Percentiles rank a stretch among this genome's conserved stretches.
Conservation (phyloP, 257 asterid species). For the Jasminum sambac region DNA sequence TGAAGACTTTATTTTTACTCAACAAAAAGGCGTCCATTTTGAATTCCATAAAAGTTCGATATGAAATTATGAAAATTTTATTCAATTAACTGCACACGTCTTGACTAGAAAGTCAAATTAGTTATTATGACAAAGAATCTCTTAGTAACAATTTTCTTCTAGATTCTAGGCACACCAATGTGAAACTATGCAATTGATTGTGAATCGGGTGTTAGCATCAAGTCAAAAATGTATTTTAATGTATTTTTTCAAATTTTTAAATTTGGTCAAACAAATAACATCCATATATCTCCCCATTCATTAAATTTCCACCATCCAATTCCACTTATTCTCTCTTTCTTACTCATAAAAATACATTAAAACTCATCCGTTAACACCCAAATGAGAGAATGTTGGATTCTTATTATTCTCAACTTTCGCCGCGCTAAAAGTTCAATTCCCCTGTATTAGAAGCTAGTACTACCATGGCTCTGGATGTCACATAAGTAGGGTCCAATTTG, state of each 20-base stretch:
- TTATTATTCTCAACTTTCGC: not conserved
- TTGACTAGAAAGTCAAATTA: not conserved
- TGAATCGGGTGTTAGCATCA: too few species aligned
- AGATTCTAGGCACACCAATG: not conserved
- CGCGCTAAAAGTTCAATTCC: too few species aligned
- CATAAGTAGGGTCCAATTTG: not conserved
- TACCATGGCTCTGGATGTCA: not conserved
- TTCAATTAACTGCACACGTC: not conserved
- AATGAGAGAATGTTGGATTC: not conserved
- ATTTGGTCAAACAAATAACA: too few species aligned
- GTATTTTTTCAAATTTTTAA: too few species aligned
- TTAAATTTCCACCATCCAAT: too few species aligned
- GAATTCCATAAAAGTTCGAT: not conserved
- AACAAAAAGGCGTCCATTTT: not conserved
- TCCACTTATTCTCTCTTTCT: too few species aligned
- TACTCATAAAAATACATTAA: too few species aligned
- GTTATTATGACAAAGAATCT: constrained; percentile 4
- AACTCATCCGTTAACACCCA: too few species aligned
- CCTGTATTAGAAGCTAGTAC: too few species aligned
- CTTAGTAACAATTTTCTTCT: not conserved
- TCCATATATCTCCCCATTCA: too few species aligned
- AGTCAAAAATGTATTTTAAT: too few species aligned
- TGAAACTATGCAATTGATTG: too few species aligned
- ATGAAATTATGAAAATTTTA: not conserved
- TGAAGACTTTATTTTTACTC: not conserved